phyloP scores from a whole-genome alignment of 805 yeast species.

The Candida namnaoensis region DNA sequence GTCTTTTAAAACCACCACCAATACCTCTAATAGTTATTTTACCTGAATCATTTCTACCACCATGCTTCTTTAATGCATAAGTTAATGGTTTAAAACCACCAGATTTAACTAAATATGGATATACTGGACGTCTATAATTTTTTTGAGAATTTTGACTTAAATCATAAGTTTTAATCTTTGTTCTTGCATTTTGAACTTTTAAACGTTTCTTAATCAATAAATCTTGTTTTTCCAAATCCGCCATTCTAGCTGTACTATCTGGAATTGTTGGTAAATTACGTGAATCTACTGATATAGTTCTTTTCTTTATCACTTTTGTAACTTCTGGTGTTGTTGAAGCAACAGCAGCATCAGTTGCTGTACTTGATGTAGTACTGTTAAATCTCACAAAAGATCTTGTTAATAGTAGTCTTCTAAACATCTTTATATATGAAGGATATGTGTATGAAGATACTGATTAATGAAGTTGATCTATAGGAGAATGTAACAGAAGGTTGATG shows the following conservation, averaged over 20 bases:
- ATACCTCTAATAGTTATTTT: constrained; percentile 86
- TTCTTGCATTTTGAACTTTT: constrained; percentile 60
- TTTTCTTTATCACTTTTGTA: too few relatives aligned
- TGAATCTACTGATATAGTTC: too few relatives aligned
- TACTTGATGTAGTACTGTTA: too few relatives aligned
- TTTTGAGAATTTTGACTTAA: constrained; percentile 83
- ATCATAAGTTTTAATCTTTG: constrained; percentile 64
- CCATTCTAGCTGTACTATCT: constrained; percentile 38
- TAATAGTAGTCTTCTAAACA: too few relatives aligned
- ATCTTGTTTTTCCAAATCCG: constrained; percentile 78
- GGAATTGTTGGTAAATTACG: constrained; percentile 24
- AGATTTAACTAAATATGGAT: constrained; percentile 82
- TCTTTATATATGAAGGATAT: too few relatives aligned
- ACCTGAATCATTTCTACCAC: constrained; percentile 90
- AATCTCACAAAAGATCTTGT: too few relatives aligned
- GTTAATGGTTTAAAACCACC: constrained; percentile 74
- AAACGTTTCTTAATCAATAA: constrained; percentile 61
- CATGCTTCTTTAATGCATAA: constrained; percentile 55
- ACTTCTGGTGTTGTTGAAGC: too few relatives aligned
- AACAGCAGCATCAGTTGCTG: too few relatives aligned
- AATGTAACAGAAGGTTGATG: too few relatives aligned
- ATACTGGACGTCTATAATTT: constrained; percentile 83
- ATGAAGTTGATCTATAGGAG: too few relatives aligned
- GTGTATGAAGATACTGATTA: too few relatives aligned
- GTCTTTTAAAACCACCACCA: constrained; percentile 94